Percentiles rank a stretch among this genome's conserved stretches.
phyloP scores from a whole-genome alignment of 169 alveolate genomes.

The Ichthyophthirius multifiliis region DNA sequence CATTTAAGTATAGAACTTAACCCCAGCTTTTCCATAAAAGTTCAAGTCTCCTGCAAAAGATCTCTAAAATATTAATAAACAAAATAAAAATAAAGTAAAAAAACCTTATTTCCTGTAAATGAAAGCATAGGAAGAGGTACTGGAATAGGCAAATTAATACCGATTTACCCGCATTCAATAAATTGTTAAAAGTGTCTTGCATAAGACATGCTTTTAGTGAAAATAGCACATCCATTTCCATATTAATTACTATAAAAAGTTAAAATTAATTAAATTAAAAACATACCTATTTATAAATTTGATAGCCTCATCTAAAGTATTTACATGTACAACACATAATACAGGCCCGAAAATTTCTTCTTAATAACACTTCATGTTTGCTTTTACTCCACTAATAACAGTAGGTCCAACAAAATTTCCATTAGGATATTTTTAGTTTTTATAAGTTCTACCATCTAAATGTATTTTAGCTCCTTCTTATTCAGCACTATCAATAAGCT shows the following conservation, averaged over 20 bases:
- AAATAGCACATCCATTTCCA: conserved; percentile 86
- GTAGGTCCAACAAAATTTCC: conserved; percentile 87
- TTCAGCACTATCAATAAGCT: conserved; percentile 49
- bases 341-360: conserved; percentile 88
- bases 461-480: conserved; percentile 70
- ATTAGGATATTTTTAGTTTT: conserved; percentile 60
- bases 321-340: conserved; percentile 52
- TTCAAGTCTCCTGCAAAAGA: conserved; percentile 80
- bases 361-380: conserved; percentile 63
- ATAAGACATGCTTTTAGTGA: conserved; percentile 69
- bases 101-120: conserved; percentile 78
- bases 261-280: background rate
- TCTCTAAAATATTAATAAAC: conserved; percentile 76
- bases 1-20: conserved; percentile 77
- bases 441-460: conserved; percentile 75
- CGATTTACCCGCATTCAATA: conserved; percentile 79
- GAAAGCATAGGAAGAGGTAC: conserved; percentile 81
- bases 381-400: conserved; percentile 65
- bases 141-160: conserved; percentile 80
- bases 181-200: conserved; percentile 76
- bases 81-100: conserved; percentile 73
- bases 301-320: conserved; percentile 75
- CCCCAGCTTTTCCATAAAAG: conserved; percentile 85
- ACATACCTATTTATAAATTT: conserved; percentile 56
- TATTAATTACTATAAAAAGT: conserved; percentile 37